These are phyloP conservation scores for Monascus ruber DNA, from an alignment of 2,329 filamentous ascomycete genomes.

Conservation along the genomic window DNA sequence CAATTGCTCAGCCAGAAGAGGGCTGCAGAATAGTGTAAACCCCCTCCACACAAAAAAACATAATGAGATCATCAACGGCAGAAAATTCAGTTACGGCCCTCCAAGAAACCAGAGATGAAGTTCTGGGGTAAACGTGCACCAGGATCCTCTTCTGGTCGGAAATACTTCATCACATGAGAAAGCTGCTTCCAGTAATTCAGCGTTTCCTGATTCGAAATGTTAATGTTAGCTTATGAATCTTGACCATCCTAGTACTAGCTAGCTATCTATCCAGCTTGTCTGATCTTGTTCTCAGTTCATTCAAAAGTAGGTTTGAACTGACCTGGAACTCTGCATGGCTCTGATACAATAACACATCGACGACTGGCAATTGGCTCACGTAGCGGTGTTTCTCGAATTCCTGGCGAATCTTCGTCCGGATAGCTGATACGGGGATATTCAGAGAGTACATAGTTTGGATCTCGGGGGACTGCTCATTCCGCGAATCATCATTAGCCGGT, in stretches of 20 bases:
- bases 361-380: constrained; percentile 74
- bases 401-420: constrained; percentile 89
- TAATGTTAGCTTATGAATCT: constrained; percentile 3
- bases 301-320: constrained; percentile 8
- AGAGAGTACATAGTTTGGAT: constrained; percentile 97
- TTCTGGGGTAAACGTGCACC: constrained; percentile 66
- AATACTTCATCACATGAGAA: constrained; percentile 92
- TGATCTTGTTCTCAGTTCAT: too few relatives aligned
- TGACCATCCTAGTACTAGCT: not conserved
- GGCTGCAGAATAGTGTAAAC: too few relatives aligned
- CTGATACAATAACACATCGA: constrained; percentile 83
- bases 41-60: constrained; percentile 4
- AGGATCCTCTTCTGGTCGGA: constrained; percentile 74
- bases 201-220: constrained; percentile 56
- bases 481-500: not conserved
- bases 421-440: constrained; percentile 71
- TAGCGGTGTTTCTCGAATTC: constrained; percentile 95
- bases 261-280: too few relatives aligned
- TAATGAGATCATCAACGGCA: constrained; percentile 3
- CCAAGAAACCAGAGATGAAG: constrained; percentile 91
- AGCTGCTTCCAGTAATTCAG: constrained; percentile 99
- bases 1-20: too few relatives aligned
- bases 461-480: constrained; percentile 63
- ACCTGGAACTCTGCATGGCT: constrained; percentile 94
- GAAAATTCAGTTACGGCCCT: constrained; percentile 51